Evolutionary conservation across 139 green algal genomes (phyloP).

Genomic region (Tetraselmis chui): DNA sequence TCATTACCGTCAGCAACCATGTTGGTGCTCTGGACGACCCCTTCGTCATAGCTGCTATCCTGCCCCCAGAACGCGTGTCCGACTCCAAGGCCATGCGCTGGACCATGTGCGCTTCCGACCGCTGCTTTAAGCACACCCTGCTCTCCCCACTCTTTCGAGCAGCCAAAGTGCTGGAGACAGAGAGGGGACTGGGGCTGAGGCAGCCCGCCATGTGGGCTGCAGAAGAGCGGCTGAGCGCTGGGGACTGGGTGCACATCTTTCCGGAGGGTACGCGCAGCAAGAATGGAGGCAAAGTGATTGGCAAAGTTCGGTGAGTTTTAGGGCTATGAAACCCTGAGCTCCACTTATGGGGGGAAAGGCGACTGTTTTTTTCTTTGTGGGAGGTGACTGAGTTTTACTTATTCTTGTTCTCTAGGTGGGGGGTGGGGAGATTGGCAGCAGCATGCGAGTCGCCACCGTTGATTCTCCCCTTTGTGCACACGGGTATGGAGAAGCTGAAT

Average conservation of each 20-base stretch:
- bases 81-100: conserved; percentile 48
- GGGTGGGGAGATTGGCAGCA: conserved; percentile 59
- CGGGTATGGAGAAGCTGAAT: conserved; percentile 74
- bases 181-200: conserved; percentile 64
- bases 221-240: conserved; percentile 41
- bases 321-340: too few relatives aligned
- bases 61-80: conserved; percentile 46
- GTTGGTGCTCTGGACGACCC: conserved; percentile 83
- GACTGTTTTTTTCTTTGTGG: too few relatives aligned
- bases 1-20: conserved; percentile 87
- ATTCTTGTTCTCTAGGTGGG: conserved; percentile 27
- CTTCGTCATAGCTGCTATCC: conserved; percentile 58
- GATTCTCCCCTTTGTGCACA: conserved; percentile 81
- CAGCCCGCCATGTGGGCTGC: conserved; percentile 72
- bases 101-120: conserved; percentile 85
- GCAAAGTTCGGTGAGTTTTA: background rate
- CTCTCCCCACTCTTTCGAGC: conserved; percentile 68
- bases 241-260: conserved; percentile 93
- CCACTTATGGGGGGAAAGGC: too few relatives aligned
- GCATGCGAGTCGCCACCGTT: conserved; percentile 37
- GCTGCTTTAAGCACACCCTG: conserved; percentile 71
- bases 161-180: conserved; percentile 78
- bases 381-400: too few relatives aligned
- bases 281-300: conserved; percentile 41
- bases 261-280: conserved; percentile 77